Conservation (phyloP, 2,329 filamentous ascomycete genomes). For the Aurifilum marmelostoma region DNA sequence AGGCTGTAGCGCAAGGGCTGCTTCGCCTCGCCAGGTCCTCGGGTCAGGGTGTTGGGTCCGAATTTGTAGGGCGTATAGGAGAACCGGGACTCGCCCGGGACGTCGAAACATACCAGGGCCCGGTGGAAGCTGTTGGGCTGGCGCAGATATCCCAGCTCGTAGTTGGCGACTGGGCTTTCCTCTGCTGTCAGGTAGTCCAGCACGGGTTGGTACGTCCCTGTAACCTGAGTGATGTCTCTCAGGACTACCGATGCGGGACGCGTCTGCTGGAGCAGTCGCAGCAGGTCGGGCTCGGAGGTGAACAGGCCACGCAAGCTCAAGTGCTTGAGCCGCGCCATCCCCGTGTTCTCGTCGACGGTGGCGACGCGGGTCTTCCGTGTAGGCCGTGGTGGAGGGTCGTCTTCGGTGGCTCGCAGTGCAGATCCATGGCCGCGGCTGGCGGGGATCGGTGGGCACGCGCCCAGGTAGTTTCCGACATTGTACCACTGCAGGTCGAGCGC, state of each 20-base stretch:
- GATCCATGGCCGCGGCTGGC: not conserved
- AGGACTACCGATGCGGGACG: not conserved
- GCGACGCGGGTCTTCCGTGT: not conserved
- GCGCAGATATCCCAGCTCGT: not conserved
- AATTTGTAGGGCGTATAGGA: not conserved
- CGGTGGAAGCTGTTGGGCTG: not conserved
- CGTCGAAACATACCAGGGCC: not conserved
- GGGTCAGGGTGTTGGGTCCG: not conserved
- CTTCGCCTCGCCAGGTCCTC: not conserved
- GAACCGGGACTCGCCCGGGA: not conserved
- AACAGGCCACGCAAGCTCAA: not conserved
- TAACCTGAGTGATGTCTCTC: not conserved
- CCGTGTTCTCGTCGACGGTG: not conserved
- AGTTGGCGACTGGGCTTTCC: not conserved
- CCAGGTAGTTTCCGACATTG: not conserved
- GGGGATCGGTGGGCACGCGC: not conserved
- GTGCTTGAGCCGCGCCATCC: not conserved
- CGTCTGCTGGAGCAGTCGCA: not conserved
- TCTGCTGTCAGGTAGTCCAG: not conserved
- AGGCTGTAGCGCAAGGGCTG: not conserved
- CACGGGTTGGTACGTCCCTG: not conserved
- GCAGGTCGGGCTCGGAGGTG: not conserved
- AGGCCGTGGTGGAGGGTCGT: not conserved
- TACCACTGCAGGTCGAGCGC: not conserved
- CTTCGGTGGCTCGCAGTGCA: not conserved